Conservation (phyloP, 306 rosid genomes). For the Fragaria ananassa region DNA sequence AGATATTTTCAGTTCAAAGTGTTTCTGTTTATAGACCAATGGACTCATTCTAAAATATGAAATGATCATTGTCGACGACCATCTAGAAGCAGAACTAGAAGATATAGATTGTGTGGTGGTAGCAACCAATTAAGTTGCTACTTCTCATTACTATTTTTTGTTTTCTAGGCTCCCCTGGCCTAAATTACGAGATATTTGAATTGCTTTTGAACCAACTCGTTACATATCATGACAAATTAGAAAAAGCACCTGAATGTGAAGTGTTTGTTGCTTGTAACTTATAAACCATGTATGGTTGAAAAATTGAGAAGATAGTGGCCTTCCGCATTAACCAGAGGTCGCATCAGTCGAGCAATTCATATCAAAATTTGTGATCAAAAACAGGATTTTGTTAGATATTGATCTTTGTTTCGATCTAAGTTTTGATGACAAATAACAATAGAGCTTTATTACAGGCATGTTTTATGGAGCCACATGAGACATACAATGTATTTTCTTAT, state of each 20-base stretch:
- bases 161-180: background rate
- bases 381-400: too few relatives aligned
- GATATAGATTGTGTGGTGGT: constrained; percentile 14
- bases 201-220: background rate
- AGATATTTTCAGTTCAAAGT: background rate
- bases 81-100: background rate
- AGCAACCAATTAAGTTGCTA: background rate
- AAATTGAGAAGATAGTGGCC: background rate
- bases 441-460: too few relatives aligned
- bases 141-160: background rate
- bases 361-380: too few relatives aligned
- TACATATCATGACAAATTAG: constrained; percentile 2
- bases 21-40: background rate
- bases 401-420: too few relatives aligned
- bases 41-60: background rate
- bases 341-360: background rate
- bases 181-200: background rate
- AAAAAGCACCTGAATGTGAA: background rate
- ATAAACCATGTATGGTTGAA: background rate
- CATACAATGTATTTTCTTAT: too few relatives aligned
- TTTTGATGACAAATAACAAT: too few relatives aligned
- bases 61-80: background rate
- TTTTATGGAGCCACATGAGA: too few relatives aligned
- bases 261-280: background rate
- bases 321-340: background rate